A percentile compares a stretch with the other conserved stretches of the same genome.
phyloP scores from a whole-genome alignment of 768 basidiomycete species.

The Hirschioporus abietinus region DNA sequence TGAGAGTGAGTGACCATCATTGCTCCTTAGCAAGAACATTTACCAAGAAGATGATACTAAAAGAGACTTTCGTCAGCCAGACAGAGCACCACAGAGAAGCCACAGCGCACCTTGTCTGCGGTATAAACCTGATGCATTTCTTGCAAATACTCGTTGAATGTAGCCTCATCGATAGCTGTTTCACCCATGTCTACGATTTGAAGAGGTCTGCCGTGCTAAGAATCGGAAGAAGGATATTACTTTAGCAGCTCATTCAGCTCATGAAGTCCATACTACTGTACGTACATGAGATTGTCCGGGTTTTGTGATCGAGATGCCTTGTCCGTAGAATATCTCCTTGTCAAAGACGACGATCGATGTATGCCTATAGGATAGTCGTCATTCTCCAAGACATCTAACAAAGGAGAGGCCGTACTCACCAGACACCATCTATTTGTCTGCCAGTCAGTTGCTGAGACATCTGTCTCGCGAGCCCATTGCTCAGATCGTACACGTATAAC shows the following conservation, averaged over 20 bases:
- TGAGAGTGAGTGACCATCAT: not conserved
- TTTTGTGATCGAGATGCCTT: slow-evolving; percentile 63
- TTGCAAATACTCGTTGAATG: slow-evolving; percentile 77
- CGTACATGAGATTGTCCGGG: slow-evolving; percentile 84
- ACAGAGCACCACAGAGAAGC: not conserved
- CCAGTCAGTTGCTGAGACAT: slow-evolving; percentile 81
- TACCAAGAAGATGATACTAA: slow-evolving; percentile 85
- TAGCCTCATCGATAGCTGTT: slow-evolving; percentile 77
- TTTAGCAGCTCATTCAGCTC: not conserved
- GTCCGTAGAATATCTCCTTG: slow-evolving; percentile 87
- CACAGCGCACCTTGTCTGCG: slow-evolving; percentile 69
- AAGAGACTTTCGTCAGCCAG: slow-evolving; percentile 3
- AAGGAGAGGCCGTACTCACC: slow-evolving; percentile 41
- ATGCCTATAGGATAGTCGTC: slow-evolving; percentile 53
- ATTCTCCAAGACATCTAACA: not conserved
- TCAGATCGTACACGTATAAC: slow-evolving; percentile 90
- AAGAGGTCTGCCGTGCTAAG: slow-evolving; percentile 69
- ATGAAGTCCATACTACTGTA: slow-evolving; percentile 10
- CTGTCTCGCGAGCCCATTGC: slow-evolving; percentile 75
- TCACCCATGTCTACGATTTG: slow-evolving; percentile 71
- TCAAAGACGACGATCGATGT: slow-evolving; percentile 87
- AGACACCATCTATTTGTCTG: slow-evolving; percentile 88
- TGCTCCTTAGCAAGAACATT: slow-evolving; percentile 9
- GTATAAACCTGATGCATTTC: slow-evolving; percentile 80
- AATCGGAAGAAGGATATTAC: not conserved